Base-by-base conservation (phyloP, 2,329 filamentous ascomycete species). In the Trichoderma koningiopsis region DNA sequence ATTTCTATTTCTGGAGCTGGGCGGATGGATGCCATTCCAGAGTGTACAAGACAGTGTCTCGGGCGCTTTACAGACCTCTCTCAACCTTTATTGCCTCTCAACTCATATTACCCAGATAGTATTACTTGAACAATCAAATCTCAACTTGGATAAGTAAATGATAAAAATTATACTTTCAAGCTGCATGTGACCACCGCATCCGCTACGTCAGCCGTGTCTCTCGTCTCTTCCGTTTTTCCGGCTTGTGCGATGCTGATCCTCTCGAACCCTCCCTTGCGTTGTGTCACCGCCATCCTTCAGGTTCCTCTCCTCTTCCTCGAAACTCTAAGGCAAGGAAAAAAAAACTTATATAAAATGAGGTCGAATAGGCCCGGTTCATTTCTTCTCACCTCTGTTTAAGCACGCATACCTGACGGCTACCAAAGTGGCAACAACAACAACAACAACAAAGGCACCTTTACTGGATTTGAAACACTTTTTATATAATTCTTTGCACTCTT, bases 191-290 rank as follows among this genome's bases (percentile, higher is more conserved):
- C 22, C 16, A 37, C 31, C 35, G 13, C 63, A 58, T 35, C 63
- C 6, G n/a, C n/a, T n/a, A 59, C 63, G 55, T 67, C 55, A 52
- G 35, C 27, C 27, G 27, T 52, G 55, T 59, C 53, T 67, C 29
- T 14, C 63, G 29, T 58, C 14, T 67, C 16, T 58, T 33, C 37
- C 53, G 63, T 19, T 19, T 52, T 59, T 35, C 53, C 49, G 49
- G 49, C 35, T 24, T 31, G 40, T 49, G 35, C 24, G 40, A 37
- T 13, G 40, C 52, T 19, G 29, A 49, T 67, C 29, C 29, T 52
- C 55, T 31, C 29, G 27, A 27, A 35, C 59, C 40, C 40, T 59
- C 55, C 55, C 55, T 67, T 49, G 27, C 47, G 22, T 31, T 31
- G 19, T 37, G 29, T 49, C 55, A 66, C 53, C 61, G 47, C 49